A percentile compares a stretch with the other conserved stretches of the same genome.
Evolutionary conservation across 768 basidiomycete genomes (phyloP).

Genomic region (Punctularia strigosozonata): DNA sequence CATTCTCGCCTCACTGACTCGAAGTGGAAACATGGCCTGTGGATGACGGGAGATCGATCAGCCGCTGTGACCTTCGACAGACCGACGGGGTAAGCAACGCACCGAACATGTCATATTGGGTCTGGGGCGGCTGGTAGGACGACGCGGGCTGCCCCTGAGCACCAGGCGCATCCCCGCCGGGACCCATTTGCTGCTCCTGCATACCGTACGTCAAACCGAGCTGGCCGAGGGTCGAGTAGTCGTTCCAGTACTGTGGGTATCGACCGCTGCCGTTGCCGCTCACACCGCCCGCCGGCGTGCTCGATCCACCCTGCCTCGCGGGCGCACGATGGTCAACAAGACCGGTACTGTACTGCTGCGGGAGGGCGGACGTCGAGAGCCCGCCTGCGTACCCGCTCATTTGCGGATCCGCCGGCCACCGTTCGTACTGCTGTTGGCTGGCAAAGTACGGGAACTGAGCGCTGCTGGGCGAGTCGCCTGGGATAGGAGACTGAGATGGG

Average conservation of each 20-base stretch:
- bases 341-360: conserved; percentile 67
- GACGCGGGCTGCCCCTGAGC: neutral
- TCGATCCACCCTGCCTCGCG: neutral
- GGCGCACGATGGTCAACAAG: conserved; percentile 36
- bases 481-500: conserved; percentile 4
- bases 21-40: too few relatives aligned
- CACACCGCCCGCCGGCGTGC: neutral
- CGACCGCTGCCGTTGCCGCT: conserved; percentile 9
- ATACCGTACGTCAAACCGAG: conserved; percentile 19
- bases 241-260: conserved; percentile 24
- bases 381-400: conserved; percentile 25
- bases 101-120: neutral
- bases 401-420: conserved; percentile 27
- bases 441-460: conserved; percentile 13
- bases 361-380: conserved; percentile 61
- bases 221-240: conserved; percentile 20
- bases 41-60: too few relatives aligned
- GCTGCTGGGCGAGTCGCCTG: conserved; percentile 7
- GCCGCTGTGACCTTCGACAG: too few relatives aligned
- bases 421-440: conserved; percentile 27
- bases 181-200: conserved; percentile 1
- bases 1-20: too few relatives aligned
- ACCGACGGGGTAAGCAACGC: too few relatives aligned
- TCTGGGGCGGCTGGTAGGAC: neutral
- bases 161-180: neutral